phyloP scores from a whole-genome alignment of 1,284 basidiomycete species.

The Boletellus deceptivus region DNA sequence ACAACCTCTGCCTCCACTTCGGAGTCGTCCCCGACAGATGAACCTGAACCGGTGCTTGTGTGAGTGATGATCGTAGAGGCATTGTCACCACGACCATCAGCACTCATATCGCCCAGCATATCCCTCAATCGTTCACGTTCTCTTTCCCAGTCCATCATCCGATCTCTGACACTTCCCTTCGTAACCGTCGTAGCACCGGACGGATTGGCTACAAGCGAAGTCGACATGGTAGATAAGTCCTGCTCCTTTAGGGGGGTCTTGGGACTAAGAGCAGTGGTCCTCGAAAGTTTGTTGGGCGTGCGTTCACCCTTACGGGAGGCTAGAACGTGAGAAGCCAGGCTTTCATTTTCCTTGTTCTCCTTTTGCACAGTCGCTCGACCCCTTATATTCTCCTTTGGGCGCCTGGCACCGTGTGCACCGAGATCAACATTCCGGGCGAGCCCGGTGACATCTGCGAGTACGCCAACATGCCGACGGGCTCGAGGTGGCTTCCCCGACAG shows the following conservation, averaged over 20 bases:
- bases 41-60: slow-evolving; percentile 16
- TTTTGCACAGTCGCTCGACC: slow-evolving; percentile 14
- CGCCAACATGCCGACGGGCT: slow-evolving; percentile 24
- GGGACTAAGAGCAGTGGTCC: slow-evolving; percentile 2
- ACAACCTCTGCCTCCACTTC: slow-evolving; percentile 34
- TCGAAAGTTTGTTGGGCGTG: background rate
- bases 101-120: slow-evolving; percentile 23
- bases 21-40: slow-evolving; percentile 26
- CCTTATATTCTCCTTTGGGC: slow-evolving; percentile 15
- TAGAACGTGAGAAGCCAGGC: background rate
- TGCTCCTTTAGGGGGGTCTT: slow-evolving; percentile 10
- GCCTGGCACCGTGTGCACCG: slow-evolving; percentile 28
- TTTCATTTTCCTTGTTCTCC: slow-evolving; percentile 28
- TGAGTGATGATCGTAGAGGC: slow-evolving; percentile 28
- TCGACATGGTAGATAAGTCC: slow-evolving; percentile 5
- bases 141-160: slow-evolving; percentile 39
- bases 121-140: slow-evolving; percentile 34
- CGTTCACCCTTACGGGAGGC: slow-evolving; percentile 9
- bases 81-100: slow-evolving; percentile 19
- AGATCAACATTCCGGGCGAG: slow-evolving; percentile 35
- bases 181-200: slow-evolving; percentile 23
- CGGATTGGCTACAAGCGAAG: slow-evolving; percentile 20
- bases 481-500: slow-evolving; percentile 31
- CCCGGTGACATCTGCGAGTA: slow-evolving; percentile 30
- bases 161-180: slow-evolving; percentile 36